These are phyloP conservation scores for Cydonia oblonga DNA, from an alignment of 331 rosid species.

Conservation along the genomic window DNA sequence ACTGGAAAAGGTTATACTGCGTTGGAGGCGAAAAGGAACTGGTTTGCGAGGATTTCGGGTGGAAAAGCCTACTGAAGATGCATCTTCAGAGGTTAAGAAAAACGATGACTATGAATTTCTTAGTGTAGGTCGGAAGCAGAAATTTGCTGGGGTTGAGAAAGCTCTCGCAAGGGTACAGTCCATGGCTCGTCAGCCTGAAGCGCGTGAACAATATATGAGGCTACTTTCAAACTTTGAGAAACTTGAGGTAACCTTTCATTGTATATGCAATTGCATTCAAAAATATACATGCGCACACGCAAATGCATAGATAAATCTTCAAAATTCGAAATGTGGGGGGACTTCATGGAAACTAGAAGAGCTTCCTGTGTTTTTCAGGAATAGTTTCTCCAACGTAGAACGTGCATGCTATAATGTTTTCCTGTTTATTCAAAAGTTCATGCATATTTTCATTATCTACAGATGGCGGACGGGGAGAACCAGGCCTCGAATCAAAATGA, in stretches of 20 bases:
- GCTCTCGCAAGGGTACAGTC: slow-evolving; percentile 59
- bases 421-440: no score
- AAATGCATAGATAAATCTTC: not conserved
- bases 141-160: slow-evolving; percentile 48
- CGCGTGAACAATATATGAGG: slow-evolving; percentile 57
- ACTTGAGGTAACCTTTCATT: slow-evolving; percentile 26
- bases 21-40: slow-evolving; percentile 60
- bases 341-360: not conserved
- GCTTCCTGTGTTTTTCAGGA: not conserved
- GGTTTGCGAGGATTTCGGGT: slow-evolving; percentile 63
- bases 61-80: slow-evolving; percentile 22
- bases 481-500: not conserved
- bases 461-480: slow-evolving; percentile 14
- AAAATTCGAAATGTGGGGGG: not conserved
- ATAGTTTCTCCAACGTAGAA: not conserved
- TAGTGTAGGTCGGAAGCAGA: slow-evolving; percentile 51
- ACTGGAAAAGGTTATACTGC: slow-evolving; percentile 60
- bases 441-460: not conserved
- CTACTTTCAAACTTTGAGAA: slow-evolving; percentile 32
- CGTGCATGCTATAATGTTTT: no score
- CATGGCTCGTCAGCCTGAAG: slow-evolving; percentile 55
- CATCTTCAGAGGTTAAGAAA: slow-evolving; percentile 21
- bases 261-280: not conserved
- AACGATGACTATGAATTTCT: slow-evolving; percentile 59
- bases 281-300: not conserved